Evolutionary conservation across 805 yeast genomes (phyloP).

Genomic region (Metschnikowia cubensis): DNA sequence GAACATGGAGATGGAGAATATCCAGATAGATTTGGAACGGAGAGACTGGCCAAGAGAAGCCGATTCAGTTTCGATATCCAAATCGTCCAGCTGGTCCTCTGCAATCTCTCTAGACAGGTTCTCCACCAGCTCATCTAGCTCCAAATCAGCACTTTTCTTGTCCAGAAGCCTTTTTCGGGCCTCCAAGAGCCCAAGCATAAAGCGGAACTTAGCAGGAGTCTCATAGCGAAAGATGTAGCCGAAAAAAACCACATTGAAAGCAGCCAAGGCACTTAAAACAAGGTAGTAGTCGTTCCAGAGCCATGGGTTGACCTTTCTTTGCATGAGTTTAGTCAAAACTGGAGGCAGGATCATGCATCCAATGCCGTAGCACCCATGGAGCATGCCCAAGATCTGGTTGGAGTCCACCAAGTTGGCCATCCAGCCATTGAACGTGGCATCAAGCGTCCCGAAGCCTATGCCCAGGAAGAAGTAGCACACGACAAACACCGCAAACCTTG

Average conservation of each 20-base stretch:
- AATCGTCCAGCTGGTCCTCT: constrained; percentile 8
- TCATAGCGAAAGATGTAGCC: constrained; percentile 35
- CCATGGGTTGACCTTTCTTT: constrained; percentile 36
- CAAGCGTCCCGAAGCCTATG: constrained; percentile 53
- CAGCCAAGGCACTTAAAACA: constrained; percentile 28
- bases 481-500: constrained; percentile 42
- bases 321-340: constrained; percentile 39
- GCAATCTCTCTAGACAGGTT: constrained; percentile 7
- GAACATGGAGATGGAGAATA: constrained; percentile 41
- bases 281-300: constrained; percentile 47
- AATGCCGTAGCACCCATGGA: constrained; percentile 52
- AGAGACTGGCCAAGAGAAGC: constrained; percentile 31
- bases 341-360: constrained; percentile 53
- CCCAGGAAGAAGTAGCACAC: constrained; percentile 43
- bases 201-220: constrained; percentile 42
- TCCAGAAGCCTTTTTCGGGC: constrained; percentile 7
- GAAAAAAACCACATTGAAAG: constrained; percentile 21
- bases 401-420: constrained; percentile 44
- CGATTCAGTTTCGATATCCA: constrained; percentile 5
- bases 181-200: constrained; percentile 17
- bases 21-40: constrained; percentile 35
- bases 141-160: not conserved
- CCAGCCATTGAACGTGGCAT: constrained; percentile 54
- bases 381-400: constrained; percentile 47
- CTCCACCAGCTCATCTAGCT: constrained; percentile 5